Evolutionary conservation across 768 basidiomycete genomes (phyloP), one percentile per base, ranked within the genome.

Genomic region (Pleurotus cornucopiae): DNA sequence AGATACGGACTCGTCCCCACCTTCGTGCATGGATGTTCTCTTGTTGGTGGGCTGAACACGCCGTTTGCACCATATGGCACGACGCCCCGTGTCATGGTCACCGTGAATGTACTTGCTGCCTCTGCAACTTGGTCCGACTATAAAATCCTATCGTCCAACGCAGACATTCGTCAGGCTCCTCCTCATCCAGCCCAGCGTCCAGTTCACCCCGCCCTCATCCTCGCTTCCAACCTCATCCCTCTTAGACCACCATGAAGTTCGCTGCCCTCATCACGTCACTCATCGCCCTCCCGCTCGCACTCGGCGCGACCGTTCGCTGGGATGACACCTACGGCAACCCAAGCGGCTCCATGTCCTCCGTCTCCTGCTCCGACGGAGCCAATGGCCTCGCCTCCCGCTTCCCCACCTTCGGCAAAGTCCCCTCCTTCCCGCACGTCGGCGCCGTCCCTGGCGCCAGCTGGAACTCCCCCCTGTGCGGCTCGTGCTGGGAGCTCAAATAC

Each of bases 401-500:
- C 68, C 73, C 69, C 1, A 83, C 77, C 26, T 80, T 85, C 49
- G 74, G 71, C 11, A 68, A 71, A 30, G 66, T 88, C 20, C 84
- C 85, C 1, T 69, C 67, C 46, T 88, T 84, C 73, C 84, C 85
- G 1, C 64, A 72, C 65, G 81, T 88, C 61, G 85, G 80, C 1
- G 79, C 75, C 1, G 69, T 73, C 13, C 80, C 75, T 30, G 70
- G 87, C 55, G 67, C 65, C 4, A 76, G 74, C 25, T 86, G 70
- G 67, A 73, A 80, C 63, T 85, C 82, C 1, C 58, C 66, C 2
- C 68, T 71, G 41, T 88, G 85, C 61, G 83, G 83, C 1, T 74
- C 76, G 23, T 88, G 86, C 67, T 88, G 83, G 83, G 55, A 73
- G 56, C 63, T 87, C 59, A 76, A 77, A 3, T 85, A 76, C 66